Conservation (phyloP, 495 filamentous ascomycete species). For the Neurospora intermedia region DNA sequence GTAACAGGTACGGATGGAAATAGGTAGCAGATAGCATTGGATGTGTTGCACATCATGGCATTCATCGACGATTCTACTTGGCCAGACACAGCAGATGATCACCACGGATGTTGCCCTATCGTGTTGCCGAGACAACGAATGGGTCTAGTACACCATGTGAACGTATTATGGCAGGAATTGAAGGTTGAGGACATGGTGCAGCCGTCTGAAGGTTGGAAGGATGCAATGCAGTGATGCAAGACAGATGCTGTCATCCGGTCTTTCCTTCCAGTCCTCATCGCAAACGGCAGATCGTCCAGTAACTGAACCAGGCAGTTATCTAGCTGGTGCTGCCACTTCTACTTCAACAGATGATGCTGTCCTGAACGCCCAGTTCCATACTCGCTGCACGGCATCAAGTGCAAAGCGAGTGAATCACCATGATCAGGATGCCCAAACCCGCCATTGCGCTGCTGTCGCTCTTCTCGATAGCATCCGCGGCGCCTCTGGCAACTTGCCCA, state of each 20-base stretch:
- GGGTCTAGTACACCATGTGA: neutral
- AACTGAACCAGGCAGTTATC: neutral
- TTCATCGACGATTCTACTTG: neutral
- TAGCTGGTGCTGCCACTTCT: neutral
- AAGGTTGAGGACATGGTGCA: neutral
- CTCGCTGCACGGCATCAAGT: neutral
- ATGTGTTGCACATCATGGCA: neutral
- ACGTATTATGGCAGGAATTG: neutral
- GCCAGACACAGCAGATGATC: neutral
- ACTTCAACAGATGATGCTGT: neutral
- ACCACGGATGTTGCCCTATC: neutral
- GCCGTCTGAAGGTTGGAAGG: neutral
- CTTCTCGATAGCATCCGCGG: conserved; percentile 29
- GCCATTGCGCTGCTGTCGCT: conserved; percentile 14
- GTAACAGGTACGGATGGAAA: neutral
- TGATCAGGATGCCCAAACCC: neutral
- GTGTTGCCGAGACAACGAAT: neutral
- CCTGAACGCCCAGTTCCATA: neutral
- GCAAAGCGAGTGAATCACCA: neutral
- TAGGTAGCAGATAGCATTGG: neutral
- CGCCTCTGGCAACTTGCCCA: conserved; percentile 41
- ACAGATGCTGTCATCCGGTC: neutral
- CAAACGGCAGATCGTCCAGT: neutral
- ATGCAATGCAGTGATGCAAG: neutral
- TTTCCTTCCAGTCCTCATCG: neutral